phyloP scores from a whole-genome alignment of 129 eudicot species.

The Logfia minima region DNA sequence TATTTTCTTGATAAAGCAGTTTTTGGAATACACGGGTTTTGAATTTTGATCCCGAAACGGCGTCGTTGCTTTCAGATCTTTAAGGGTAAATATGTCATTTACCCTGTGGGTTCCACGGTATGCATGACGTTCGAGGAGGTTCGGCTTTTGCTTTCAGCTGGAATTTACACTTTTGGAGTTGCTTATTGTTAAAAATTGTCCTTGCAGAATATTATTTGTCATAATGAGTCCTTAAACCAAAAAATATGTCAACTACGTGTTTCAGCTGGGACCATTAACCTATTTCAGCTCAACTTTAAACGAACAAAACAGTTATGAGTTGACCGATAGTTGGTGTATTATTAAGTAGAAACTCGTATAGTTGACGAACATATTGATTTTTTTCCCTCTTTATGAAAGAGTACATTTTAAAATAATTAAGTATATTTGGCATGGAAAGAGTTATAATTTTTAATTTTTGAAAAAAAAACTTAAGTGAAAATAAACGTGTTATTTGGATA shows the following conservation, averaged over 20 bases:
- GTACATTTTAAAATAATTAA: too few species aligned
- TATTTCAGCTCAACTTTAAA: too few species aligned
- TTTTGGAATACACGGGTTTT: constrained; percentile 22
- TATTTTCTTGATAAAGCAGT: constrained; percentile 10
- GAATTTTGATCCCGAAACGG: not conserved
- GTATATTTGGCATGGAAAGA: too few species aligned
- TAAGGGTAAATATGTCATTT: constrained; percentile 27
- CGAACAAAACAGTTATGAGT: too few species aligned
- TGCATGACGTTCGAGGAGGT: constrained; percentile 24
- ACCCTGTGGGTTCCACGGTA: not conserved
- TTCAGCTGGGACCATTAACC: not conserved
- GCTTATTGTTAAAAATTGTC: not conserved
- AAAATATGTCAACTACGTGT: not conserved
- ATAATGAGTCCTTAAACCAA: not conserved
- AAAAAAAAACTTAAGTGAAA: too few species aligned
- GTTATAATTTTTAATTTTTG: too few species aligned
- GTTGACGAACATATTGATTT: too few species aligned
- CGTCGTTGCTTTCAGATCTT: not conserved
- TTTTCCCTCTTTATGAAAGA: too few species aligned
- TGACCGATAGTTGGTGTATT: too few species aligned
- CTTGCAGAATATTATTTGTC: not conserved
- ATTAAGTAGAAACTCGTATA: too few species aligned
- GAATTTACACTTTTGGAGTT: constrained; percentile 27
- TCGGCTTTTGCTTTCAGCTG: constrained; percentile 29
- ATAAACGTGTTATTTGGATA: too few species aligned